Base-by-base conservation (phyloP, 768 basidiomycete genomes). In the Obba rivulosa region DNA sequence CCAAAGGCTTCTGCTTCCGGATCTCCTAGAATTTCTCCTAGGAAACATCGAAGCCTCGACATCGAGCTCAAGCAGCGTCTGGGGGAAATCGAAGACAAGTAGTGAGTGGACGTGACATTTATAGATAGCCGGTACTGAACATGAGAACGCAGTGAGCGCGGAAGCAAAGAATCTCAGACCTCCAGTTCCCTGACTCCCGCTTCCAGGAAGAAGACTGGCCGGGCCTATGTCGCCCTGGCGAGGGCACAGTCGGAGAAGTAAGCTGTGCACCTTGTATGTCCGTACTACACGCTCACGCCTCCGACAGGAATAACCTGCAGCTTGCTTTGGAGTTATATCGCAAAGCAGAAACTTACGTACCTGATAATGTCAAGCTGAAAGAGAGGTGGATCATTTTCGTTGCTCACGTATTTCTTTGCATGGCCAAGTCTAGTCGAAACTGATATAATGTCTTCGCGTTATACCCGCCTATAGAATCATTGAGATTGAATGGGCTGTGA, bases 381-480 rank as follows among this genome's bases (percentile, higher is more conserved):
- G 87, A 87, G 75, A 86, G 90, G 90, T 91, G 76, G 78, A 82
- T 82, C 74, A 75, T 79, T 72, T 84, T 82, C 66, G 67, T 84
- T 66, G 66, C 81, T 62, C 70, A 80, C 65, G 76, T 83, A 62
- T 83, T 81, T 62, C 68, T 81, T 63, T 75, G 75, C 73, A 74
- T 74, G 66, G 57, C 77, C 28, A 31, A 31, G 28, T 31, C 28
- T 31, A 31, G 28, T 31, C 28, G 13, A 13, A 31, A 31, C 28
- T 31, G 28, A 31, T 31, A 31, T 31, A 31, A 31, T 31, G 28
- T 31, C 28, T 13, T 31, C 28, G 28, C 13, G 28, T 13, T 31
- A 31, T 13, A 24, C 41, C 35, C 14, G 31, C 21, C 9, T 38
- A 47, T 64, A 89, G 85, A 73, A 87, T 89, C 63, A 80, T 88